Evolutionary conservation across 768 basidiomycete species (phyloP), one percentile per base, ranked within the genome.

Genomic region (Russula vinacea): DNA sequence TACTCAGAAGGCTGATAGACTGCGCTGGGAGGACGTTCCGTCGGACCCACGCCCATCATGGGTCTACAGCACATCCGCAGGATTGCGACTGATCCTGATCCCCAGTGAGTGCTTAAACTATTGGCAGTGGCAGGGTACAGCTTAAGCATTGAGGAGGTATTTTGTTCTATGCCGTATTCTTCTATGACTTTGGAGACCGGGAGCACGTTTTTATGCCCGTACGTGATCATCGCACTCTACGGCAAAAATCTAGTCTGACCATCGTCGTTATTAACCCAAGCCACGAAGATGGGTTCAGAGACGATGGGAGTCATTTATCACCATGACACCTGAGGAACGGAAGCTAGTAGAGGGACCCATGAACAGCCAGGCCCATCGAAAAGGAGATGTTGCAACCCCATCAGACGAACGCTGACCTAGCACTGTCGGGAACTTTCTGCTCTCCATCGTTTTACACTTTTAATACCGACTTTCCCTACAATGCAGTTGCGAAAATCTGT

Each of bases 321-420:
- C 82, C 5, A 77, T 88, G 7, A 81, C 87, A 22, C 79, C 84
- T 1, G 84, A 80, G 55, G 86, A 89, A 72, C 76, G 79, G 67
- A 74, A 73, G 65, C 69, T 84, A 1, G 68, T 69, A 33, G 70
- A 71, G 29, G 57, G 62, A 7, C 58, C 67, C 11, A 42, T 55
- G 39, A 52, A 29, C 49, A 26, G 16, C 52, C n/a, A 9, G 57
- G 11, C 17, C 19, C 45, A 4, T 1, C 45, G 40, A 16, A 44
- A 29, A 57, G 22, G 33, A 47, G 33, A 60, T 1, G 24, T 9
- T n/a, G 19, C 44, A 22, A 17, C 39, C 24, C n/a, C 58, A 19
- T 50, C 59, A 47, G 52, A 56, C 45, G 16, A n/a, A n/a, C n/a
- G n/a, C n/a, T 60, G 39, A 53, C 33, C 16, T 35, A 16, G 35